These are phyloP conservation scores for Ophiosphaerella korrae DNA, from an alignment of 2,329 filamentous ascomycete species.

Conservation along the genomic window DNA sequence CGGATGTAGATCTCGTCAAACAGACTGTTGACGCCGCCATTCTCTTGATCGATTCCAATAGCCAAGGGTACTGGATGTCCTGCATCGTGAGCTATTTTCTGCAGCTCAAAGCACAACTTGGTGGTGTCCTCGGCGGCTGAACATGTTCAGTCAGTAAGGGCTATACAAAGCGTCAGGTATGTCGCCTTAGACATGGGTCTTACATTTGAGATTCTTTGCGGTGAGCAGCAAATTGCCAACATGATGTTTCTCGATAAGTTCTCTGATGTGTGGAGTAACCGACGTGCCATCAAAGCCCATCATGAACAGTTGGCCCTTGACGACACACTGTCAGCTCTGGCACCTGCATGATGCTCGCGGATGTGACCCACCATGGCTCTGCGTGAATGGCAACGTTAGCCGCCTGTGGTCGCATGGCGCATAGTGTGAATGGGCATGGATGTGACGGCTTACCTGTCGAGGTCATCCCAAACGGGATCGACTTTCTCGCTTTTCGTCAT, in stretches of 20 bases:
- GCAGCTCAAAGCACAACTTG: constrained; percentile 84
- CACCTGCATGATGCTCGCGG: constrained; percentile 17
- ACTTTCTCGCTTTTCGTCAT: constrained; percentile 53
- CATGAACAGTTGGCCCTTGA: constrained; percentile 78
- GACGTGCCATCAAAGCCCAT: constrained; percentile 87
- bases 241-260: constrained; percentile 81
- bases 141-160: constrained; percentile 25
- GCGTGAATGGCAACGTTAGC: constrained; percentile 45
- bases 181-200: constrained; percentile 30
- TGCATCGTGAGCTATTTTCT: constrained; percentile 87
- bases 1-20: constrained; percentile 96
- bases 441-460: constrained; percentile 68
- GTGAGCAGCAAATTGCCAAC: constrained; percentile 86
- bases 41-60: constrained; percentile 94
- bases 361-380: constrained; percentile 51
- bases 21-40: constrained; percentile 95
- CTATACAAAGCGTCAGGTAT: constrained; percentile 9
- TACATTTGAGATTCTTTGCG: constrained; percentile 85
- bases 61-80: constrained; percentile 87
- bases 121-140: constrained; percentile 90
- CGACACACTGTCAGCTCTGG: constrained; percentile 45
- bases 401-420: constrained; percentile 31
- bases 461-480: constrained; percentile 69
- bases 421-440: constrained; percentile 24
- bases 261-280: constrained; percentile 80